These are phyloP conservation scores for Solanum etuberosum DNA, from an alignment of 257 asterid genomes.

Conservation along the genomic window DNA sequence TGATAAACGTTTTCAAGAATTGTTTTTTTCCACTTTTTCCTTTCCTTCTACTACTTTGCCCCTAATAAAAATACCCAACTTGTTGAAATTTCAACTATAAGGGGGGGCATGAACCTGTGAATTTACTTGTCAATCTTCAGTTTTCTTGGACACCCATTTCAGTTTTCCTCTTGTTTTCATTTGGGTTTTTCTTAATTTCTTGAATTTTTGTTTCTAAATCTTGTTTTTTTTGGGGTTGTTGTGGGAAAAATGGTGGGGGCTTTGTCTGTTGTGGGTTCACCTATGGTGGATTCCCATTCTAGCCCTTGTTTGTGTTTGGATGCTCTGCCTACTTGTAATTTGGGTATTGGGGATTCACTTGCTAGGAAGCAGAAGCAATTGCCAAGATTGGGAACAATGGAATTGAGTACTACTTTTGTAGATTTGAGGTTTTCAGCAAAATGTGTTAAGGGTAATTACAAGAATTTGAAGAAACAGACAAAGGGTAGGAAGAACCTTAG, in stretches of 20 bases:
- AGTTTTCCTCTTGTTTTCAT: neutral
- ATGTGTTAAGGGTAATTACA: constrained; percentile 18
- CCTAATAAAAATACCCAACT: neutral
- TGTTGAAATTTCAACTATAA: constrained; percentile 10
- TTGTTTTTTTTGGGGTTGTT: neutral
- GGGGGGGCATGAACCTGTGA: constrained; percentile 14
- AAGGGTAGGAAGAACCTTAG: constrained; percentile 27
- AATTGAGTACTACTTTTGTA: constrained; percentile 40
- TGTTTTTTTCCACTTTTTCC: neutral
- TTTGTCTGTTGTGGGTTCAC: constrained; percentile 42
- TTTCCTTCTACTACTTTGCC: neutral
- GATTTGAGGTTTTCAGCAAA: constrained; percentile 21
- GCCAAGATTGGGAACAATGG: constrained; percentile 23
- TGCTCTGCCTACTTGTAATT: constrained; percentile 29
- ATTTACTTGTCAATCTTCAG: constrained; percentile 8
- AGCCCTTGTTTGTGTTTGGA: constrained; percentile 41
- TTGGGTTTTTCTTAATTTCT: constrained; percentile 10
- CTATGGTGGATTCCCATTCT: constrained; percentile 36
- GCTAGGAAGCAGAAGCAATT: constrained; percentile 35
- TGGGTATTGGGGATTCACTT: constrained; percentile 29
- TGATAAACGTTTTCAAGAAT: constrained; percentile 9
- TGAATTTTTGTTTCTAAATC: neutral
- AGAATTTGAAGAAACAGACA: constrained; percentile 21
- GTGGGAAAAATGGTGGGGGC: constrained; percentile 36
- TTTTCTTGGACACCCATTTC: constrained; percentile 21